Base-by-base conservation (phyloP, 2,329 filamentous ascomycete genomes). In the Fusarium sp. region DNA sequence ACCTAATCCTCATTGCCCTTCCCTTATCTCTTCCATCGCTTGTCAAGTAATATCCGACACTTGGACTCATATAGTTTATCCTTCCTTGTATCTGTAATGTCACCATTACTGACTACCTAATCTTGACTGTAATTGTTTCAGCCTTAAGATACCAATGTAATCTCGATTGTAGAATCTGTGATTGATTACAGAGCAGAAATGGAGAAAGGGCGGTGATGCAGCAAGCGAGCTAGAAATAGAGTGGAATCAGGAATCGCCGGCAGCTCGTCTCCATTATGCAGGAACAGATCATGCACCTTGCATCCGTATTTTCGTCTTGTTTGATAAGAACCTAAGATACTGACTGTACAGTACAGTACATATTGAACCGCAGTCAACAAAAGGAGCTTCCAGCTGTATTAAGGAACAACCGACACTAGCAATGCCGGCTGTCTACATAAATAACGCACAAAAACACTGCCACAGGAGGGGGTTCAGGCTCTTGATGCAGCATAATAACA, bases 111-210 rank as follows among this genome's bases (percentile, higher is more conserved):
- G 51, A 38, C 34, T 38, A n/a, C 34, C 40, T 54, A 49, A 55
- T 47, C 43, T 62, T 70, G 16, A 48, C 58, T 51, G 49, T 29
- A 52, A 29, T 62, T 55, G 59, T 71, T 71, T 70, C 68, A 71
- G 56, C 68, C 64, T 69, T 62, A 32, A 56, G 27, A 62, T 62
- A 15, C 13, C 16, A 47, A 48, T 20, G 45, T 43, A 71, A 67
- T 67, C 58, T 70, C 62, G 67, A 70, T 70, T 71, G 54, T 45
- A 43, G 6, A 44, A 27, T 55, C 34, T 29, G 48, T 59, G 43
- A 65, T 65, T 53, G 43, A 65, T 65, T 60, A 60, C 53, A 48
- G 60, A 65, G 40, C 47, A 38, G 34, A 25, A 4, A 34, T 30
- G 24, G 32, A 59, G 58, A 52, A 45, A 46, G 45, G 45, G 34